These are phyloP conservation scores for Entamoeba invadens DNA, from an alignment of 208 protist genomes.

Conservation along the genomic window DNA sequence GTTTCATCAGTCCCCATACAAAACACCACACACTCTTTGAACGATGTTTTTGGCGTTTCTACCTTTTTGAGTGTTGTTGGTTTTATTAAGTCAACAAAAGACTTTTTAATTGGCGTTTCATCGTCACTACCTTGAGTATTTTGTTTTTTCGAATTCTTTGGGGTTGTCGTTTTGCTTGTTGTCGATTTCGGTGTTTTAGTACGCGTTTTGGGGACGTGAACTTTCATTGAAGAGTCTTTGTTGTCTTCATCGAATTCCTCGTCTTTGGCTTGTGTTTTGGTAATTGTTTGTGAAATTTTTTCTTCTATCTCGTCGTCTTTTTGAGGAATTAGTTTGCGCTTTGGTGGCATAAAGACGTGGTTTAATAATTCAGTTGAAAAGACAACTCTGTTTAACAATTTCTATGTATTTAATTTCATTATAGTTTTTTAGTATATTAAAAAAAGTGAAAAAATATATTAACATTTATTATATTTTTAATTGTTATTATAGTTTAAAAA, in stretches of 20 bases:
- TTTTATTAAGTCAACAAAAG: neutral
- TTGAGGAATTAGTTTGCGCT: neutral
- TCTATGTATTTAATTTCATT: no score
- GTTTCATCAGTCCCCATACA: neutral
- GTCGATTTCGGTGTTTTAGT: neutral
- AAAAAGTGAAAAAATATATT: no score
- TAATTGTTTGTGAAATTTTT: neutral
- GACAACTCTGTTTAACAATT: no score
- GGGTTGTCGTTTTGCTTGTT: neutral
- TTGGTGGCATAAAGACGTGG: neutral
- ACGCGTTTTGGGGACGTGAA: neutral
- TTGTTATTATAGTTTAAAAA: no score
- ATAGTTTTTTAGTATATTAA: no score
- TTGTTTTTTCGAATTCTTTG: no score
- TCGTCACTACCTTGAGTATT: neutral
- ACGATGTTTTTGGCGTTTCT: neutral
- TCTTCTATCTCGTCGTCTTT: neutral
- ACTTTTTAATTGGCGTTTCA: neutral
- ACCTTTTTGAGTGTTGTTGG: neutral
- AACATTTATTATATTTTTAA: no score
- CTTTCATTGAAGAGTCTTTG: neutral
- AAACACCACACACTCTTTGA: neutral
- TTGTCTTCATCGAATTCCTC: neutral
- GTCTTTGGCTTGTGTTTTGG: neutral
- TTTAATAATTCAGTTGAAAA: no score